Percentiles rank a stretch among this genome's conserved stretches.
phyloP scores from a whole-genome alignment of 2,329 filamentous ascomycete genomes.

The Fusarium bactridioides region DNA sequence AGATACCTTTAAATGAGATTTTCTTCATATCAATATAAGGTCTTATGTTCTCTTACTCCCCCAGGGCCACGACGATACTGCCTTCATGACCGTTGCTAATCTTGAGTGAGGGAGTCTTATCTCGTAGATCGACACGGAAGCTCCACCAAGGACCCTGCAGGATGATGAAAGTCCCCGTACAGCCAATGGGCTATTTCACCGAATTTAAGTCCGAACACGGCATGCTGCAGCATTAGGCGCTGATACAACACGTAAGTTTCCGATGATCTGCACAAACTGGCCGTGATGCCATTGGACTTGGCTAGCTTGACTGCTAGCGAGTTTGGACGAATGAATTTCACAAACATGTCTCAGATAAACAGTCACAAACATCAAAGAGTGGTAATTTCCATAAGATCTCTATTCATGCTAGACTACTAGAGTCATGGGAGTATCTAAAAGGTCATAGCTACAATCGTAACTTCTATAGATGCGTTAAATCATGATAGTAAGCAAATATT shows the following conservation, averaged over 20 bases:
- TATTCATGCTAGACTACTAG: slow-evolving; percentile 5
- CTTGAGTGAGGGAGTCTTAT: background rate
- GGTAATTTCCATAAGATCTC: background rate
- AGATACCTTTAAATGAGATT: too few relatives aligned
- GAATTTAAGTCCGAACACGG: background rate
- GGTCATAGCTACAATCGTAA: background rate
- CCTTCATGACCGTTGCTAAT: background rate
- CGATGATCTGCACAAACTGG: background rate
- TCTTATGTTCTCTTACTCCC: too few relatives aligned
- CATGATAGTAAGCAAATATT: background rate
- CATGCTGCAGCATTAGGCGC: background rate
- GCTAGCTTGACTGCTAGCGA: fast-evolving
- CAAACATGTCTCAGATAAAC: too few relatives aligned
- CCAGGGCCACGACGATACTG: background rate
- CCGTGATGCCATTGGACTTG: too few relatives aligned
- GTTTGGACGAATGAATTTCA: too few relatives aligned
- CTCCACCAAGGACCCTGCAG: background rate
- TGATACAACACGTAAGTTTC: background rate
- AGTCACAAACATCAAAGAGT: background rate
- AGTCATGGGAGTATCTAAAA: slow-evolving; percentile 10
- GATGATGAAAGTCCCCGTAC: background rate
- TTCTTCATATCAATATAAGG: fast-evolving
- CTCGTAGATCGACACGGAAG: background rate
- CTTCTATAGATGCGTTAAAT: slow-evolving; percentile 4
- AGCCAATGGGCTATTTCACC: background rate